phyloP scores from a whole-genome alignment of 352 stramenopile species.

The Phytophthora pini region DNA sequence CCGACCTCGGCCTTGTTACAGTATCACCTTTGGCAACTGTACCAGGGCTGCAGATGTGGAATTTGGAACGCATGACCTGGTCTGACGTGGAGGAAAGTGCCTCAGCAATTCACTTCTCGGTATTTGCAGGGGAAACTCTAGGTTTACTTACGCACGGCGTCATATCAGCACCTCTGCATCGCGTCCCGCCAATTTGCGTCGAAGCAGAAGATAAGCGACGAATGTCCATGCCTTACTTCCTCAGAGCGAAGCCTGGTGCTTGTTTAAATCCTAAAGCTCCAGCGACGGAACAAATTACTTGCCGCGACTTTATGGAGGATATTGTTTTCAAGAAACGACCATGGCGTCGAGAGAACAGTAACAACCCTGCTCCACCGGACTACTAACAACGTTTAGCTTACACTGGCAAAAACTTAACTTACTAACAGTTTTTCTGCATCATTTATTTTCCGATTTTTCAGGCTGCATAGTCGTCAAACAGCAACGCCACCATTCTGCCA shows the following conservation, averaged over 20 bases:
- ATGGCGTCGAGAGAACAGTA: conserved; percentile 65
- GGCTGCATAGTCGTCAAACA: conserved; percentile 1
- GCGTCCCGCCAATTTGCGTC: conserved; percentile 75
- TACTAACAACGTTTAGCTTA: conserved; percentile 40
- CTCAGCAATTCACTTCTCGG: conserved; percentile 67
- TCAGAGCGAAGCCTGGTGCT: conserved; percentile 59
- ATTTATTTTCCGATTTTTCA: conserved; percentile 16
- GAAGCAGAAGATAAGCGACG: conserved; percentile 60
- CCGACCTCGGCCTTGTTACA: conserved; percentile 80
- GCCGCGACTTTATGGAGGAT: conserved; percentile 87
- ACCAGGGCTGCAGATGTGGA: conserved; percentile 87
- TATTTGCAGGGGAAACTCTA: conserved; percentile 84
- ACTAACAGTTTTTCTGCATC: background rate
- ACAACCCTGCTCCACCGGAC: conserved; percentile 43
- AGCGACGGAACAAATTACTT: conserved; percentile 52
- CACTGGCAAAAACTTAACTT: background rate
- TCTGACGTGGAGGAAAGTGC: conserved; percentile 77
- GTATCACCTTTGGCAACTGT: conserved; percentile 80
- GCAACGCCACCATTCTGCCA: conserved; percentile 68
- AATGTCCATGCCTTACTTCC: conserved; percentile 91
- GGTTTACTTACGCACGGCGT: conserved; percentile 77
- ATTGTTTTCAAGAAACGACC: conserved; percentile 81
- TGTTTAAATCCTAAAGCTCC: conserved; percentile 66
- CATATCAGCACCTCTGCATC: conserved; percentile 75
- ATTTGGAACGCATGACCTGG: conserved; percentile 85